Evolutionary conservation across 2,329 filamentous ascomycete species (phyloP), one percentile per base, ranked within the genome.

Genomic region (Exophiala bonariae): DNA sequence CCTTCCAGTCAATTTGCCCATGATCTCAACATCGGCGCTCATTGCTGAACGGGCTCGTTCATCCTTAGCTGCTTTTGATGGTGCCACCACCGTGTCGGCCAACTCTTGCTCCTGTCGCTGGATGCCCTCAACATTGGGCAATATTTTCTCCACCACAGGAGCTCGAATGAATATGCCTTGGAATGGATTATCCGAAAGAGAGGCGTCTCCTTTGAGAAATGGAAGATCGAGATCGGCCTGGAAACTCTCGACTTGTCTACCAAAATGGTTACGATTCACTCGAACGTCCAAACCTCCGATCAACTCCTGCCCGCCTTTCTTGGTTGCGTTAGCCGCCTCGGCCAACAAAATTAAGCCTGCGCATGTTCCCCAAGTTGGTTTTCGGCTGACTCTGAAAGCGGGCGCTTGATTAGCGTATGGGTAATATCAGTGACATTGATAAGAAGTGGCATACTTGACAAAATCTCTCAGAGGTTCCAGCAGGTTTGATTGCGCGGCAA

Each of bases 301-400:
- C 44, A 97, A 78, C 50, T 96, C 89, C 67, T 97, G 93, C 0
- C 92, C 92, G 34, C 89, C 90, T 61, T 87, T 84, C 66, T 96
- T 97, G 30, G 88, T 90, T 53, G 85, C 81, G 66, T 92, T 95
- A 40, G 90, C 92, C 49, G 86, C 83, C 62, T 96, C 87, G 2
- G 90, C 86, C 40, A 99, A 83, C 39, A 97, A 74, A 59, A 99
- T 96, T 47, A 97, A 79, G 8, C 93, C 93, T 10, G 93, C 93
- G 66, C 93, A 99, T 16, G 93, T 97, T 47, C 93, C 93, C 92
- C 92, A 99, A 18, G 87, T 88, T 9, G 91, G 91, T 59, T 87
- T 90, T 57, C 86, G 82, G 42, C 82, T 73, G 32, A 87, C 74
- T 62, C 88, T 92, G 55, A 32, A 52, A 14, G 16, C 14, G 23